phyloP scores from a whole-genome alignment of 257 asterid species.

The Solanum neorickii region DNA sequence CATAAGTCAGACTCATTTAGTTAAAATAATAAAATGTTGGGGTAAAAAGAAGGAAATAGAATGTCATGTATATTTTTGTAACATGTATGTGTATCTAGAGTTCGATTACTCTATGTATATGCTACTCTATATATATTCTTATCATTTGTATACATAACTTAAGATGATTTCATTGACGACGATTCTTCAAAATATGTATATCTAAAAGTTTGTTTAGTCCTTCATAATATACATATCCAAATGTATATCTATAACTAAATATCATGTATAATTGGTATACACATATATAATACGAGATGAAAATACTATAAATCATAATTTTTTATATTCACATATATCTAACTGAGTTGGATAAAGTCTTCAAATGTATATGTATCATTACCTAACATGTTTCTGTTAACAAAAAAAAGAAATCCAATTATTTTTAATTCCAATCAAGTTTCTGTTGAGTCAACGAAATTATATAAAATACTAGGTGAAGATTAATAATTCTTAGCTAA shows the following conservation, averaged over 20 bases:
- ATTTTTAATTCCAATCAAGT: not conserved
- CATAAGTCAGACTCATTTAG: not conserved
- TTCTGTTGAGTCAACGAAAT: not conserved
- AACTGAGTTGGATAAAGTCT: not conserved
- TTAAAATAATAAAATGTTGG: not conserved
- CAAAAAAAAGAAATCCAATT: not conserved
- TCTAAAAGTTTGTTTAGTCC: not conserved
- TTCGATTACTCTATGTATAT: not conserved
- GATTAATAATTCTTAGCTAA: not conserved
- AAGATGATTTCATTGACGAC: not conserved
- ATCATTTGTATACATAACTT: not conserved
- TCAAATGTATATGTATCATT: not conserved
- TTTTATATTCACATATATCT: not conserved
- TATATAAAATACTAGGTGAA: not conserved
- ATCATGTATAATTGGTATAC: not conserved
- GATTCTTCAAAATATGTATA: not conserved
- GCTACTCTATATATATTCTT: not conserved
- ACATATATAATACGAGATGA: too few species aligned
- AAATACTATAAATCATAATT: too few species aligned
- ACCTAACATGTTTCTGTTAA: not conserved
- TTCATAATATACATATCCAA: not conserved
- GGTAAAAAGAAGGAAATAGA: not conserved
- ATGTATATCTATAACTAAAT: not conserved
- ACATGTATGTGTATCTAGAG: not conserved
- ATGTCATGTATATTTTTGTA: not conserved